Conservation (phyloP, 176 grass and related monocot species). For the Luzula sylvatica region DNA sequence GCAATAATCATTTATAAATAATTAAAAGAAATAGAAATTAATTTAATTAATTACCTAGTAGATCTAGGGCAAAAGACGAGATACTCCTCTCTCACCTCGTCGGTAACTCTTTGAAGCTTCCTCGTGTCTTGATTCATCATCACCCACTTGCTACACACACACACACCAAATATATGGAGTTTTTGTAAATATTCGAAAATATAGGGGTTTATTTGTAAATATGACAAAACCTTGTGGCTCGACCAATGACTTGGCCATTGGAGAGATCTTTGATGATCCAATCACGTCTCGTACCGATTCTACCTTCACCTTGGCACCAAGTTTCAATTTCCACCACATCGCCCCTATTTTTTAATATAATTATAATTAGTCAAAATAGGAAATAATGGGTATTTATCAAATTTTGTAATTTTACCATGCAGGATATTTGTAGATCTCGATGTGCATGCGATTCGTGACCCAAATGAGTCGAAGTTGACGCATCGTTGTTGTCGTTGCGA, state of each 20-base stretch:
- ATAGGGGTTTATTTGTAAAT: not conserved
- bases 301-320: conserved; percentile 95
- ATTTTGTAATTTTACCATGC: conserved; percentile 53
- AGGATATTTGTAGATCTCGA: conserved; percentile 94
- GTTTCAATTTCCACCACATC: conserved; percentile 96
- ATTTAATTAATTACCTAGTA: conserved; percentile 47
- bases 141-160: not conserved
- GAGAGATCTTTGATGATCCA: conserved; percentile 91
- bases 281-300: conserved; percentile 84
- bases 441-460: conserved; percentile 93
- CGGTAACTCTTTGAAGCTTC: conserved; percentile 62
- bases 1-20: not conserved
- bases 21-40: not conserved
- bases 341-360: conserved; percentile 35
- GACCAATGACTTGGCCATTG: conserved; percentile 88
- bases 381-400: not conserved
- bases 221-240: conserved; percentile 77
- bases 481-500: conserved; percentile 95
- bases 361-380: not conserved
- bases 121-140: conserved; percentile 1
- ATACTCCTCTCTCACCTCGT: conserved; percentile 95
- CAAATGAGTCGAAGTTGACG: conserved; percentile 89
- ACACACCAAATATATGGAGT: too few species aligned
- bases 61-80: conserved; percentile 82
- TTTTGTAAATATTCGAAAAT: too few species aligned